Base-by-base conservation (phyloP, 768 basidiomycete genomes). In the Hirschioporus abietinus region DNA sequence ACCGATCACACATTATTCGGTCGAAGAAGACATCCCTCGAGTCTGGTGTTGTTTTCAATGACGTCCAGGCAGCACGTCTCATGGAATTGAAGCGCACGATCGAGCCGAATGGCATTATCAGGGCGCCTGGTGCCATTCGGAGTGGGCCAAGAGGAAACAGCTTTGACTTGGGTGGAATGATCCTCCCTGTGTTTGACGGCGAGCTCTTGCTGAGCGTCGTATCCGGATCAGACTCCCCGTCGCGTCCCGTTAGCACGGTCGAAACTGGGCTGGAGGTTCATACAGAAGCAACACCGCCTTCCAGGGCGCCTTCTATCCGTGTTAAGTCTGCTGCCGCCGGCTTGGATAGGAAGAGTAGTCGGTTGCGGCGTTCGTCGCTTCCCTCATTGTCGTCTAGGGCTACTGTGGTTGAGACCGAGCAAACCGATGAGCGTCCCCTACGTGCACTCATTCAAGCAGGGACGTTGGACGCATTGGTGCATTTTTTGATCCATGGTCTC, bases 371-470 rank as follows among this genome's bases (percentile, higher is more conserved):
- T 23, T 93, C 85, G 70, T 95, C 92, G 0, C 76, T 95, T 8
- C 92, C 92, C n/a, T 85, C 90, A 0, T 81, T 93, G 10, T 88
- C 91, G 0, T 84, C 85, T 25, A 81, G 86, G 17, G 78, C 84
- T 7, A 87, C 82, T 64, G 80, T 88, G 35, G 78, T 88, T 6
- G 76, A 84, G 9, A 77, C 86, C 1, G 91, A 92, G 72, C 80
- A 83, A 0, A 86, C 88, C 0, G 84, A 86, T 0, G 90, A 92
- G 66, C 84, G 86, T 1, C 88, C 91, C 0, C 78, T 94, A 36
- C 86, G 91, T 15, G 92, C 92, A 0, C 76, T 91, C 15, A 89
- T 95, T 6, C 85, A 90, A 70, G 90, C 91, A 1, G 93, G 92
- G 9, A 91, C 92, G 0, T 78, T 94, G 18, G 89, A 89, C 67